Conservation (phyloP, 2,329 filamentous ascomycete species). For the Magnaporthiopsis incrustans region DNA sequence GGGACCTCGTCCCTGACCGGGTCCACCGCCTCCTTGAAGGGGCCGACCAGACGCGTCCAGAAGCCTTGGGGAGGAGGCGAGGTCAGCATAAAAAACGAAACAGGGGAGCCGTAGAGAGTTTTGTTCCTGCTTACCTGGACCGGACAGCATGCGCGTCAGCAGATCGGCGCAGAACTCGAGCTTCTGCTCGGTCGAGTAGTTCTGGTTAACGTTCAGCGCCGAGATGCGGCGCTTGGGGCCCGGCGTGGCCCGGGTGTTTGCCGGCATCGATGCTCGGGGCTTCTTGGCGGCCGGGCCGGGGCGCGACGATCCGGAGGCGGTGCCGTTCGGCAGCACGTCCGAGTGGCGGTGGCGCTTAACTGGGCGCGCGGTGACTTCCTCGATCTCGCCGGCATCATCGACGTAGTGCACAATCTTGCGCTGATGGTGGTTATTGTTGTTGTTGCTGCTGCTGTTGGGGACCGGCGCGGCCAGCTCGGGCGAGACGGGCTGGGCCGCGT, state of each 20-base stretch:
- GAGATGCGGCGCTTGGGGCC: constrained; percentile 22
- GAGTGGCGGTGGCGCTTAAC: constrained; percentile 34
- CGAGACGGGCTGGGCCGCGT: constrained; percentile 1
- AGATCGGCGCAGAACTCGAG: constrained; percentile 52
- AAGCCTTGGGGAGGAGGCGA: constrained; percentile 35
- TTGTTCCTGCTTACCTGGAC: constrained; percentile 38
- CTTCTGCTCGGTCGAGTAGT: constrained; percentile 34
- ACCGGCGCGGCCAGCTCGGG: constrained; percentile 13
- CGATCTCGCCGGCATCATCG: constrained; percentile 30
- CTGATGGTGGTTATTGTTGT: constrained; percentile 12
- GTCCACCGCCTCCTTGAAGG: constrained; percentile 53
- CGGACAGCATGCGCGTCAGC: constrained; percentile 51
- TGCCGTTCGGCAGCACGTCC: constrained; percentile 20
- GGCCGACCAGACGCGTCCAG: constrained; percentile 58
- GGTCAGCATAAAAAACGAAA: constrained; percentile 1
- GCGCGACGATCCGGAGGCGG: constrained; percentile 13
- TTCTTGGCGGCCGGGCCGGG: constrained; percentile 19
- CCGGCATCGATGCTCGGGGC: constrained; percentile 23
- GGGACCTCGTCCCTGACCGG: constrained; percentile 47
- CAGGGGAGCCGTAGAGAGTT: neutral
- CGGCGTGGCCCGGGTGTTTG: constrained; percentile 16
- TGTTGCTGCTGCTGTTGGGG: constrained; percentile 8
- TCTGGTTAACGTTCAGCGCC: constrained; percentile 18
- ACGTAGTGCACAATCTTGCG: constrained; percentile 43
- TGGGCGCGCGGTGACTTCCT: constrained; percentile 25